Evolutionary conservation across 345 rosid species (phyloP).

Genomic region (Salix purpurea): DNA sequence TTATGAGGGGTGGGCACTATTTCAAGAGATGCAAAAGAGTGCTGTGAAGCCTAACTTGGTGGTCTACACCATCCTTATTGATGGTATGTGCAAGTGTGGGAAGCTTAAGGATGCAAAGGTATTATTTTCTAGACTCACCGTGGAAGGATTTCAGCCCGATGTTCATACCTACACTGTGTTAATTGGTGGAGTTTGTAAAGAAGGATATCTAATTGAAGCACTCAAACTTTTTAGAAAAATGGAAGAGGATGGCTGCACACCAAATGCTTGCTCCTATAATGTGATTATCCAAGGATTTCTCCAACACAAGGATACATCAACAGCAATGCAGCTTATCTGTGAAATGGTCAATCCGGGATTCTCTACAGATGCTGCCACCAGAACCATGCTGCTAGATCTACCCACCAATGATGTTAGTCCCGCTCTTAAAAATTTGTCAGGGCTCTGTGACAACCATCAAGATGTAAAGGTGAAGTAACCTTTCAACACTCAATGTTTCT

Average conservation of each 20-base stretch:
- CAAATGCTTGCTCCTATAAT: neutral
- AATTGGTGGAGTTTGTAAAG: constrained; percentile 25
- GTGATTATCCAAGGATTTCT: neutral
- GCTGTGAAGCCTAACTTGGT: neutral
- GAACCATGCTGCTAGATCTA: neutral
- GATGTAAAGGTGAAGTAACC: neutral
- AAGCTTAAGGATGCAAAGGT: neutral
- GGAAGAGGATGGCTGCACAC: constrained; percentile 2
- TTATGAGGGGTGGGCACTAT: neutral
- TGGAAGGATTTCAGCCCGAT: constrained; percentile 28
- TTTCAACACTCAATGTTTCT: neutral
- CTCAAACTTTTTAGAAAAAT: neutral
- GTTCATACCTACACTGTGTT: constrained; percentile 22
- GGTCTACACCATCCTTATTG: neutral
- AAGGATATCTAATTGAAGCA: constrained; percentile 1
- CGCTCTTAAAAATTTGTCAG: neutral
- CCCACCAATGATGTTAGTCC: neutral
- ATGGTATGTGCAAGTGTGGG: neutral
- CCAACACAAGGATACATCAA: neutral
- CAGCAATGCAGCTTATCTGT: neutral
- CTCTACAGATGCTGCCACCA: neutral
- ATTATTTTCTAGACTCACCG: constrained; percentile 12
- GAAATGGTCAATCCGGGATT: neutral
- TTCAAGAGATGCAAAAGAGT: neutral
- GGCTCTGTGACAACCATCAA: neutral